Evolutionary conservation across 1,139 yeast species (phyloP).

Genomic region (Kazachstania sp.): DNA sequence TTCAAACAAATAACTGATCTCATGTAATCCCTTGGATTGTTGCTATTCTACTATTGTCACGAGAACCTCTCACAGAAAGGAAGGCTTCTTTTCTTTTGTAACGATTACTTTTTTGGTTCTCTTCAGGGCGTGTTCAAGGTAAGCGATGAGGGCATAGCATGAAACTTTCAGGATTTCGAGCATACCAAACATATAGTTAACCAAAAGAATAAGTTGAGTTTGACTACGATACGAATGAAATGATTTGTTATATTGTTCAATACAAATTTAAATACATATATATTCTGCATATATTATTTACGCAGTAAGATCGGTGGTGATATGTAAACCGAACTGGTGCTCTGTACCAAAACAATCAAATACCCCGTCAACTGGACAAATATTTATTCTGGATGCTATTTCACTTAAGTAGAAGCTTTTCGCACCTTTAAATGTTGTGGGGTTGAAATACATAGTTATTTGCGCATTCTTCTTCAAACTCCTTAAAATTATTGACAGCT

Average conservation of each 20-base stretch:
- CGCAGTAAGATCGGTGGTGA: conserved; percentile 1
- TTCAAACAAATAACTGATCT: no score
- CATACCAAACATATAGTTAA: no score
- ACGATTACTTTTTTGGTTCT: no score
- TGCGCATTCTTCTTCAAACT: conserved; percentile 5
- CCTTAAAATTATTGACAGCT: conserved; percentile 4
- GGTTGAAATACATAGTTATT: conserved; percentile 15
- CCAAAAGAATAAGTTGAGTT: no score
- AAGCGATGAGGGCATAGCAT: no score
- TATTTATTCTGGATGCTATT: background rate
- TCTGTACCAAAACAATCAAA: conserved; percentile 20
- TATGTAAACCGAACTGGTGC: conserved; percentile 17
- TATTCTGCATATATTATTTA: background rate
- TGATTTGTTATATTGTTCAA: background rate
- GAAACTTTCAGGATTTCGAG: no score
- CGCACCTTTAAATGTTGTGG: background rate
- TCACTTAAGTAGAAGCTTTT: background rate
- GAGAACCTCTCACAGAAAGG: no score
- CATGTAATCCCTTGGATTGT: no score
- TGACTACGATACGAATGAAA: no score
- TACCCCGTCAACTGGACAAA: conserved; percentile 20
- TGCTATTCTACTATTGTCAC: no score
- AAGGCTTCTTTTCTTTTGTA: no score
- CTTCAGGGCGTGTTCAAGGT: no score
- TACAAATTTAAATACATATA: background rate